These are phyloP conservation scores for Neltuma alba DNA, from an alignment of 306 rosid genomes.

Conservation along the genomic window DNA sequence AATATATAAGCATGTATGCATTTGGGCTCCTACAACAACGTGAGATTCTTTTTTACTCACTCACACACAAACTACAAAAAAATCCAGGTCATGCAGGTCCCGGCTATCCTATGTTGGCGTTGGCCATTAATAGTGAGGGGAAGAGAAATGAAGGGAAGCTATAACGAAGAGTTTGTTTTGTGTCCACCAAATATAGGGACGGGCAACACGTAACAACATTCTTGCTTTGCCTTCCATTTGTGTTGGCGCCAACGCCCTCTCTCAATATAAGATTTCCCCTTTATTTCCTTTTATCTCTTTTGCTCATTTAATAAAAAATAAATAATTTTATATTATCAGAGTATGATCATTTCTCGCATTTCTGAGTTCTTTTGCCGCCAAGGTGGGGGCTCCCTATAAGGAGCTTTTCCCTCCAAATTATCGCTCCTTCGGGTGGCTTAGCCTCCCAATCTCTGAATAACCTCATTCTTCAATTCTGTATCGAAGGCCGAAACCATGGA, in stretches of 20 bases:
- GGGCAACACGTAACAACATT: not conserved
- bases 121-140: not conserved
- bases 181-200: conserved; percentile 11
- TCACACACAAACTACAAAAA: too few species aligned
- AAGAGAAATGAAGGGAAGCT: not conserved
- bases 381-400: not conserved
- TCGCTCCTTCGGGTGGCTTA: not conserved
- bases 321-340: not conserved
- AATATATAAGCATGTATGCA: too few species aligned
- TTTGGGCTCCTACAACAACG: too few species aligned
- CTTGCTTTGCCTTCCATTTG: not conserved
- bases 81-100: not conserved
- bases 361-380: not conserved
- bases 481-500: not conserved
- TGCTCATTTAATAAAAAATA: not conserved
- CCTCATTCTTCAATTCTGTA: not conserved
- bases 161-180: not conserved
- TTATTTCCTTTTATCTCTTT: not conserved
- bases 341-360: not conserved
- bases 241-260: not conserved
- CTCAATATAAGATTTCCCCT: not conserved
- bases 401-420: conserved; percentile 17
- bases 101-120: not conserved
- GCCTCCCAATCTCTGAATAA: not conserved
- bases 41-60: too few species aligned